Percentiles rank a stretch among this genome's conserved stretches.
These are phyloP conservation scores for Delonix regia DNA, from an alignment of 306 rosid genomes.

Conservation along the genomic window DNA sequence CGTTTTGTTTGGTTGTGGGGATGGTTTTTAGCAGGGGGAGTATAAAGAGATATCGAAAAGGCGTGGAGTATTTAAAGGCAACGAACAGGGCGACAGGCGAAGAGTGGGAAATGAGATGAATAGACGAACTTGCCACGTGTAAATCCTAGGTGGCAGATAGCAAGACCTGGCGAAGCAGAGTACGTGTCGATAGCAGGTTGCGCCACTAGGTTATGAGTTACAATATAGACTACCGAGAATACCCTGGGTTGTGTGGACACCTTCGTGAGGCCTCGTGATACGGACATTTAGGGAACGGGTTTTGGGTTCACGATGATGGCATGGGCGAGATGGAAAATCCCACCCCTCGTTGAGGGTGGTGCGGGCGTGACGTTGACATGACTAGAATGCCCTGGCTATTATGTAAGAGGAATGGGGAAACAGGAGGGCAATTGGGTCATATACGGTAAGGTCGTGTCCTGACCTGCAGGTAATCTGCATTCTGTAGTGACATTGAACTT, in stretches of 20 bases:
- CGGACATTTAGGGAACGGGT: background rate
- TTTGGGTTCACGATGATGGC: conserved; percentile 33
- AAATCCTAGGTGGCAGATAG: conserved; percentile 45
- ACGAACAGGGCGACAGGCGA: background rate
- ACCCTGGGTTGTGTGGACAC: conserved; percentile 1
- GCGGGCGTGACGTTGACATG: conserved; percentile 17
- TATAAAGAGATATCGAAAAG: conserved; percentile 31
- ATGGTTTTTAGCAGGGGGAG: conserved; percentile 35
- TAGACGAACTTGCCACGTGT: conserved; percentile 39
- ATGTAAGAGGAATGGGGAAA: background rate
- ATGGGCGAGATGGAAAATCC: conserved; percentile 27
- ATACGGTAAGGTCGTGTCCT: fast-evolving
- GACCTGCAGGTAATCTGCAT: background rate
- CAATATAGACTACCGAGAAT: conserved; percentile 5
- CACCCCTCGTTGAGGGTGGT: background rate
- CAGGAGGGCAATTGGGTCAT: conserved; percentile 38
- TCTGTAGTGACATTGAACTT: background rate
- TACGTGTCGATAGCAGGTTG: conserved; percentile 20
- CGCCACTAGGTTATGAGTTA: background rate
- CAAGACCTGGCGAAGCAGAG: background rate
- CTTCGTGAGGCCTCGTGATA: conserved; percentile 20
- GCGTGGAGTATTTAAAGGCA: conserved; percentile 31
- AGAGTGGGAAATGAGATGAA: conserved; percentile 31
- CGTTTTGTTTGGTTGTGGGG: background rate
- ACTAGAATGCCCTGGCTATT: conserved; percentile 32